These are phyloP conservation scores for Agroathelia rolfsii DNA, from an alignment of 1,284 basidiomycete genomes.

Conservation along the genomic window DNA sequence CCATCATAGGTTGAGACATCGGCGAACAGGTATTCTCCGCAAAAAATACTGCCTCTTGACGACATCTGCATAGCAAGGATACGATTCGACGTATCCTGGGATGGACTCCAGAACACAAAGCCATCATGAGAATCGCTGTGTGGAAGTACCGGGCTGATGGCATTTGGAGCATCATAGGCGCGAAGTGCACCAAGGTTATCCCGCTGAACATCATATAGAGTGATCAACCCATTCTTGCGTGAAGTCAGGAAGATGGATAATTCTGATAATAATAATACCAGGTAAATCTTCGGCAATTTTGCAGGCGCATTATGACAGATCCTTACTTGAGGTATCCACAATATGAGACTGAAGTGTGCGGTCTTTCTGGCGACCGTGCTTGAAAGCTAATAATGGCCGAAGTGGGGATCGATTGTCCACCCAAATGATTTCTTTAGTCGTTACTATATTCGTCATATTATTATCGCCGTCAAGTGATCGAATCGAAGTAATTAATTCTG, in stretches of 20 bases:
- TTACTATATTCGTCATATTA: constrained; percentile 44
- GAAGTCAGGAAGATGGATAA: constrained; percentile 55
- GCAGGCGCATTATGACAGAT: too few relatives aligned
- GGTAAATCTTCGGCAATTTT: too few relatives aligned
- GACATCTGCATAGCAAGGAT: constrained; percentile 37
- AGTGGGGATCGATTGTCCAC: constrained; percentile 47
- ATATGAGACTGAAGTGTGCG: constrained; percentile 38
- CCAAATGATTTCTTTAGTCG: constrained; percentile 57
- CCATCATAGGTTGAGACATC: too few relatives aligned
- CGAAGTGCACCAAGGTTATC: constrained; percentile 30
- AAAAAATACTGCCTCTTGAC: constrained; percentile 39
- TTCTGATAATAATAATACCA: too few relatives aligned
- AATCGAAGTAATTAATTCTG: constrained; percentile 42
- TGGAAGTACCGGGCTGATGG: constrained; percentile 24
- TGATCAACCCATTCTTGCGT: constrained; percentile 42
- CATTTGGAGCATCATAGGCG: constrained; percentile 34
- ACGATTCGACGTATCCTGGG: constrained; percentile 14
- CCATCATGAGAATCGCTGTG: constrained; percentile 29
- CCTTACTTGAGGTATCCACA: too few relatives aligned
- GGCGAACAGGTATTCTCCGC: too few relatives aligned
- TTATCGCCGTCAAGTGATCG: constrained; percentile 30
- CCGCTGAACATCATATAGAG: constrained; percentile 50
- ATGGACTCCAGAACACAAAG: constrained; percentile 30
- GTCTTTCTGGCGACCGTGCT: constrained; percentile 53
- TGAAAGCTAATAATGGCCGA: constrained; percentile 48